Evolutionary conservation across 352 stramenopile genomes (phyloP), one percentile per base, ranked within the genome.

Genomic region (Phytophthora chlamydospora): DNA sequence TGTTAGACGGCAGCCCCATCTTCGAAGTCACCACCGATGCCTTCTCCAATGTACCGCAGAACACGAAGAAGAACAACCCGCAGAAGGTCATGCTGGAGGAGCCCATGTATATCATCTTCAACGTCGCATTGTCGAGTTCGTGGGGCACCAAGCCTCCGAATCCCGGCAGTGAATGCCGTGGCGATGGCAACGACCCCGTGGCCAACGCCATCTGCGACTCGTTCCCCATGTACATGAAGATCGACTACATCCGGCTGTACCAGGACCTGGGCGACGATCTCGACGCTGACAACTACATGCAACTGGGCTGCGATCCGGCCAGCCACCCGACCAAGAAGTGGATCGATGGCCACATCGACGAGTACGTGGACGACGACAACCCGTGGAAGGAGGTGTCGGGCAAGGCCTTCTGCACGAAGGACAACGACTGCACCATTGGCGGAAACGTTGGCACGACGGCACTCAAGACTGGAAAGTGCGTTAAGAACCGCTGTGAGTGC

Each of bases 171-270:
- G 66, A 71, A 14, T 83, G 78, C 17, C 78, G 80, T 21, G 78
- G 80, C 19, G 73, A 89, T 31, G 82, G 78, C 6, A 78, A 76
- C 2, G 53, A 82, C 21, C 48, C 67, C 0, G 60, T 78, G 19
- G 52, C 56, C 10, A 90, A 89, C 45, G 80, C 75, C 31, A 88
- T 90, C 39, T 96, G 88, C 59, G 78, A 93, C 43, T 71, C 58
- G 27, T 91, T 96, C 66, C 85, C 81, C 0, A 89, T 89, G 76
- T 85, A 85, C 71, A 93, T 93, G 76, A 83, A 94, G 69, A 85
- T 97, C 62, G 87, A 97, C 68, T 93, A 94, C 71, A 80, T 97
- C 16, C 83, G 89, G 8, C 42, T 91, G 67, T 91, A 89, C 56
- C 81, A 92, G 50, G 79, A 90, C 66, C 16, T 50, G 10, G 66